Base-by-base conservation (phyloP, 202 grass and related monocot genomes). In the Setaria viridis region DNA sequence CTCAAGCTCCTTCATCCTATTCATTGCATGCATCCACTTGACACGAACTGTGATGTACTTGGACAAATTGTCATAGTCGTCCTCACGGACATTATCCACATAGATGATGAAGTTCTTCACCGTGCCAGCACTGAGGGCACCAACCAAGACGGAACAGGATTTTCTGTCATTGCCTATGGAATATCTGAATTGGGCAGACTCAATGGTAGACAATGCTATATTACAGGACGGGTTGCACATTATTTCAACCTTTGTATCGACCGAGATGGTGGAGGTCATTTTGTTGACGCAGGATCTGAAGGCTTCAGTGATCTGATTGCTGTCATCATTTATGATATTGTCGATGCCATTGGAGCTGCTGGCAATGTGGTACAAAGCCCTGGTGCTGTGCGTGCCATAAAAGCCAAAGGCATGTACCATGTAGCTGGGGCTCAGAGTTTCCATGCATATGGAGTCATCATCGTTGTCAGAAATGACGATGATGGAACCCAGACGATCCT, bases 391-490 rank as follows among this genome's bases (percentile, higher is more conserved):
- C 10, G 0, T 11, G 21, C 21, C 58, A 30, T 29, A 11, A 7
- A 62, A 62, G 58, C 58, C 58, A 4, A 62, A 29, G 58, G 58
- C 58, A 29, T 62, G 58, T 10, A 30, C 21, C 2, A 19, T 62
- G 20, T 62, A 62, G 8, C 11, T 62, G 58, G 21, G 7, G 45
- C 34, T 43, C 35, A 77, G 17, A 21, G 1, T 1, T n/a, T 6
- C 11, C 15, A 4, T 1, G 46, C 17, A 7, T 41, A 67, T 50
- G 21, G 77, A 67, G 3, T 7, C 2, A 5, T 80, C 47, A 15
- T 53, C 46, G 10, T 16, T 50, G 46, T 80, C 30, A 47, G 77
- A 80, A 47, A 80, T 80, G 62, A 80, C 25, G 10, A 80, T 14
- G 16, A 80, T 39, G 13, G 50, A 80, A 3, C 77, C 62, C 45